Evolutionary conservation across 116 monocot genomes (phyloP).

Genomic region (Cymodocea nodosa): DNA sequence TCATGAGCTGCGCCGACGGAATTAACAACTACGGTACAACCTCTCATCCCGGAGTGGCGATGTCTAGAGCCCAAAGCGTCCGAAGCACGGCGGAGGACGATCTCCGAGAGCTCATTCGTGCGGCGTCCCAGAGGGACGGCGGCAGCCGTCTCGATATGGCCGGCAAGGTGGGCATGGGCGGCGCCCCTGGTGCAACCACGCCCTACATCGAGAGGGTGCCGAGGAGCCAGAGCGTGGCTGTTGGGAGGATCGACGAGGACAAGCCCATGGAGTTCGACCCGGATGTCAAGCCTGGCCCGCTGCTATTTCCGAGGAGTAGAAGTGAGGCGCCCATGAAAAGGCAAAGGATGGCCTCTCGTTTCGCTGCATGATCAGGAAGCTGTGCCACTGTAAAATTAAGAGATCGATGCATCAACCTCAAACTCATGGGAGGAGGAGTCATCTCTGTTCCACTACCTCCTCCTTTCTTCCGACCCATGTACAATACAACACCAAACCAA

Average conservation of each 20-base stretch:
- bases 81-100: slow-evolving; percentile 20
- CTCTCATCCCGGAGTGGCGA: no score
- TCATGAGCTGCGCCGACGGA: slow-evolving; percentile 21
- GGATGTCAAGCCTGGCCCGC: slow-evolving; percentile 7
- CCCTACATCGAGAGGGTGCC: slow-evolving; percentile 1
- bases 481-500: no score
- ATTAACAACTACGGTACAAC: background rate
- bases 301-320: slow-evolving; percentile 22
- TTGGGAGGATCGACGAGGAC: slow-evolving; percentile 49
- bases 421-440: no score
- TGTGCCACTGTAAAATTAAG: no score
- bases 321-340: slow-evolving; percentile 13
- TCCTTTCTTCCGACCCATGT: no score
- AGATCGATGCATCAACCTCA: no score
- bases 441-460: no score
- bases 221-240: slow-evolving; percentile 38
- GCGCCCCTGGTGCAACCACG: background rate
- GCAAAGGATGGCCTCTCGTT: background rate
- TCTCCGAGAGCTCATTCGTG: slow-evolving; percentile 24
- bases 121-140: slow-evolving; percentile 9
- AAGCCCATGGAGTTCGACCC: slow-evolving; percentile 23
- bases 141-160: background rate
- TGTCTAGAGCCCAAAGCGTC: slow-evolving; percentile 14
- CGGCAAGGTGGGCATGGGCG: no score
- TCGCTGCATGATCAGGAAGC: no score